phyloP scores from a whole-genome alignment of 1,139 yeast species.

The Diutina scorzettiae region DNA sequence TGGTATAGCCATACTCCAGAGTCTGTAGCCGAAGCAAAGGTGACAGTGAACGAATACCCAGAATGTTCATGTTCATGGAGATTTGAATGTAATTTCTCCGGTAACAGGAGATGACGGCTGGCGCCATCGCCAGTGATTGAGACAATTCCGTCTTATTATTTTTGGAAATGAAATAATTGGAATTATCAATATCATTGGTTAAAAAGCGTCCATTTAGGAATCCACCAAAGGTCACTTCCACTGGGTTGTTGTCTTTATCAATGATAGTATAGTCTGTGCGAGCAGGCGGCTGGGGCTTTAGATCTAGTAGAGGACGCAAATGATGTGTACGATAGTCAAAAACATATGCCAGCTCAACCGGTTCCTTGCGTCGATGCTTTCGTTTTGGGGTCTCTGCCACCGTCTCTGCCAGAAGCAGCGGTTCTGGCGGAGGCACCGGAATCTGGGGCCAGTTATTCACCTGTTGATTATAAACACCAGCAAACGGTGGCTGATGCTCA shows the following conservation, averaged over 20 bases:
- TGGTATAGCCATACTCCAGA: conserved; percentile 3
- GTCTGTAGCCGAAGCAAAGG: conserved; percentile 4
- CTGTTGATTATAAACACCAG: background rate
- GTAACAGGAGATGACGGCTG: conserved; percentile 30
- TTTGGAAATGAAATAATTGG: conserved; percentile 18
- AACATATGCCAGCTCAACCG: background rate
- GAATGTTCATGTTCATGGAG: conserved; percentile 22
- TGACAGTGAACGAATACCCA: background rate
- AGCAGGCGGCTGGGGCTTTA: background rate
- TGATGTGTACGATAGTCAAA: background rate
- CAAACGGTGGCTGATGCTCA: background rate
- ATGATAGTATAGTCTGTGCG: background rate
- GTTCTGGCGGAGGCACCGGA: background rate
- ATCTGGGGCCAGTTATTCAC: background rate
- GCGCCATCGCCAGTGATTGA: conserved; percentile 3
- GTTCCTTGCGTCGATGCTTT: background rate
- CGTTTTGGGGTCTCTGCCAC: background rate
- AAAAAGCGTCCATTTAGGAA: conserved; percentile 32
- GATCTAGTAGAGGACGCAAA: background rate
- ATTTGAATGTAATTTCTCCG: conserved; percentile 34
- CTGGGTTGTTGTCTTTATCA: conserved; percentile 2
- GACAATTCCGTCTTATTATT: background rate
- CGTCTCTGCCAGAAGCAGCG: background rate
- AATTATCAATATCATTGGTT: conserved; percentile 32
- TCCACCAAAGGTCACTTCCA: conserved; percentile 17